Conservation (phyloP, 2,329 filamentous ascomycete genomes). For the Aureobasidium sp. region DNA sequence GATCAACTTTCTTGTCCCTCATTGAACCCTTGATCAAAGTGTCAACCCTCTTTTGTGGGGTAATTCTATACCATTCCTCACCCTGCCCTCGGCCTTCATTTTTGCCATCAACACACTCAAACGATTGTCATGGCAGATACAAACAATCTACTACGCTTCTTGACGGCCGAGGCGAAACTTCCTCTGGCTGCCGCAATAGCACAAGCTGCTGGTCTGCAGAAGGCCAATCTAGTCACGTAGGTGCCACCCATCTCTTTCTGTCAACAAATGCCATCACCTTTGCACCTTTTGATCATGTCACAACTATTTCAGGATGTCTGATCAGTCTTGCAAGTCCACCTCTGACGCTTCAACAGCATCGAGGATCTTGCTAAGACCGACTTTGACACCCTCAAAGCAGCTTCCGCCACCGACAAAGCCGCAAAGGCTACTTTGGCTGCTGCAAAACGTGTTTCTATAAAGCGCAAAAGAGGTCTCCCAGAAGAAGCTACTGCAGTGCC, state of each 20-base stretch:
- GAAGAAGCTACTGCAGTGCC: constrained; percentile 18
- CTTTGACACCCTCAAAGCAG: constrained; percentile 31
- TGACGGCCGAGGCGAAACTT: constrained; percentile 49
- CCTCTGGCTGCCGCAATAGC: constrained; percentile 46
- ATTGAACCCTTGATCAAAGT: constrained; percentile 17
- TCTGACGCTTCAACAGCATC: constrained; percentile 22
- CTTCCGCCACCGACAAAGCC: constrained; percentile 44
- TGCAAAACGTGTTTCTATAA: constrained; percentile 48
- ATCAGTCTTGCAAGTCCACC: neutral
- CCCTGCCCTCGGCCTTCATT: neutral
- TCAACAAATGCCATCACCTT: too few relatives aligned
- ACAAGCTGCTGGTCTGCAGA: constrained; percentile 47
- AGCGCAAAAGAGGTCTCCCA: constrained; percentile 32
- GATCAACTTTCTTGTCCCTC: neutral
- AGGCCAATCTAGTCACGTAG: constrained; percentile 44
- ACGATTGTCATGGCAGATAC: neutral
- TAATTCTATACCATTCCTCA: neutral
- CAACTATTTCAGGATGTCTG: too few relatives aligned
- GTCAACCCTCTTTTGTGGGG: constrained; percentile 4
- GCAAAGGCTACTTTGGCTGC: constrained; percentile 49
- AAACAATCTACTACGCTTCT: constrained; percentile 42
- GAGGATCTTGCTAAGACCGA: constrained; percentile 42
- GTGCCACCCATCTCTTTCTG: constrained; percentile 15
- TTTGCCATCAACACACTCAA: too few relatives aligned
- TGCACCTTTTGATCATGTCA: too few relatives aligned